Evolutionary conservation across 129 eudicot genomes (phyloP).

Genomic region (Daucus carota): DH1_v3.0 NC_030388.2:17605001-17605500

Average conservation of each 20-base stretch:
- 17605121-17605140: constrained; percentile 43
- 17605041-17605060: too few relatives aligned
- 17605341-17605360: constrained; percentile 69
- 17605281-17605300: neutral
- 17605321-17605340: constrained; percentile 19
- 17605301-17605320: neutral
- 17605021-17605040: too few relatives aligned
- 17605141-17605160: constrained; percentile 72
- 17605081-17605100: too few relatives aligned
- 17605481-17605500: constrained; percentile 63
- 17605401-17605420: constrained; percentile 40
- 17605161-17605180: constrained; percentile 89
- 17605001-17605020: too few relatives aligned
- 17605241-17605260: constrained; percentile 41
- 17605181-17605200: constrained; percentile 55
- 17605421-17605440: constrained; percentile 33
- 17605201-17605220: constrained; percentile 24
- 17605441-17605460: constrained; percentile 55
- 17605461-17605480: constrained; percentile 50
- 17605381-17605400: constrained; percentile 75
- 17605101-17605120: constrained; percentile 30
- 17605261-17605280: constrained; percentile 30
- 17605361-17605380: constrained; percentile 65
- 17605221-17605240: constrained; percentile 58
- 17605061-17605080: too few relatives aligned